Base-by-base conservation (phyloP, 2,329 filamentous ascomycete species). In the Balansia obtecta region DNA sequence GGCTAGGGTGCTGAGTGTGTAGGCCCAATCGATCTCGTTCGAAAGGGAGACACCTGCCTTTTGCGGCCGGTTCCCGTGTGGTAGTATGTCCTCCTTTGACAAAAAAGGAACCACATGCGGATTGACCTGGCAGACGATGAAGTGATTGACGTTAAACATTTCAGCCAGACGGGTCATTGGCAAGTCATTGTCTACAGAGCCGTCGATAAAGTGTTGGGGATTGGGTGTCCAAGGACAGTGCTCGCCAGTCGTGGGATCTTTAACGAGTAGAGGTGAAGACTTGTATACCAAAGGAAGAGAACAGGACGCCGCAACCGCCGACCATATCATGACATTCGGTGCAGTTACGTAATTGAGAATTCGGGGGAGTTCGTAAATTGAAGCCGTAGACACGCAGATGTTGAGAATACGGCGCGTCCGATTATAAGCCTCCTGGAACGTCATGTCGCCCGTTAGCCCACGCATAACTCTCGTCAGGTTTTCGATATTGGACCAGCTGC, bases 81-180 rank as follows among this genome's bases (percentile, higher is more conserved):
- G 67, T 1, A 77, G 65, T 27, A 76, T 74, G 53, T 88, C 85
- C 52, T 94, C 86, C 56, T 83, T 86, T 15, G 79, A 74, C 15
- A 96, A 70, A 60, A 97, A 95, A 0, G 88, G 88, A 0, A 94
- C 80, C 9, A 96, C 87, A 59, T 97, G 91, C 0, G 91, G 91
- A 60, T 97, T 97, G 47, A 96, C 89, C 64, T 97, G 91, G 0
- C 89, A 95, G 16, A 96, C 91, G 57, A 97, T 96, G 62, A 96
- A 96, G 63, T 96, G 91, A 61, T 96, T 96, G 63, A 96, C 90
- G 61, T 96, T 95, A 72, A 96, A 95, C 85, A 96, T 90, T 62
- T 95, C 89, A 1, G 89, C 83, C 15, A 97, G 73, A 2, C 88
- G 80, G 18, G 85, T 88, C 81, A 95, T 95, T 1, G 91, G 91